Percentiles rank a stretch among this genome's conserved stretches.
phyloP scores from a whole-genome alignment of 192 early-diverging fungal genomes.

The Gamsiella multidivaricata region DNA sequence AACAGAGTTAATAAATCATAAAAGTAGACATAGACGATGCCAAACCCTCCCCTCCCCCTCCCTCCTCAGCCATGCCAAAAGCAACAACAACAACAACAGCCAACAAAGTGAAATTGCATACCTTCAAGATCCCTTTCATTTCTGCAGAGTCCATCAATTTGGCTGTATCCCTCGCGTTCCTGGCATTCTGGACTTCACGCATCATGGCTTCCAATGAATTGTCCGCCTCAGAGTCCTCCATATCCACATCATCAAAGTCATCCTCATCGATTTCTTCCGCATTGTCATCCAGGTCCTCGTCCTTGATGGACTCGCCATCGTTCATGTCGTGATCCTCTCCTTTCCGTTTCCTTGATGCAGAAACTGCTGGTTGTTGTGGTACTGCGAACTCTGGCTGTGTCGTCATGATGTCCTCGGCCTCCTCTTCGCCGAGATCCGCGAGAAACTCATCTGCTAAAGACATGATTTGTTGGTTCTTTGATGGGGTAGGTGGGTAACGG shows the following conservation, averaged over 20 bases:
- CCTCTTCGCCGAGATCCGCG: conserved; percentile 83
- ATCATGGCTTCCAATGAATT: conserved; percentile 37
- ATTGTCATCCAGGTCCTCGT: conserved; percentile 58
- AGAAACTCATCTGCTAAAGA: conserved; percentile 86
- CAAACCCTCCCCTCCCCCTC: neutral
- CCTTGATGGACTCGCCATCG: too few species aligned
- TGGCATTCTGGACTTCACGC: conserved; percentile 54
- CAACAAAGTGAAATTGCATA: conserved; percentile 38
- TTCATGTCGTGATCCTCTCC: conserved; percentile 35
- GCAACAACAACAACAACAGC: neutral
- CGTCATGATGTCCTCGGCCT: conserved; percentile 48
- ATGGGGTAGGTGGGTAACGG: neutral
- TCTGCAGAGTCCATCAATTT: conserved; percentile 70
- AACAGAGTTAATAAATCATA: neutral
- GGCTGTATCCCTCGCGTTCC: conserved; percentile 73
- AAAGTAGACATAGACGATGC: neutral
- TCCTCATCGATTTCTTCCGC: conserved; percentile 64
- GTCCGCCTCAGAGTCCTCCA: conserved; percentile 23
- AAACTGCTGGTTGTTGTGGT: too few species aligned
- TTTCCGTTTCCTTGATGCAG: conserved; percentile 14
- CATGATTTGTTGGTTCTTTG: neutral
- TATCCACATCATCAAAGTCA: conserved; percentile 54
- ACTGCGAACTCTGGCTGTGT: conserved; percentile 51
- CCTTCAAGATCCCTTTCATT: conserved; percentile 70
- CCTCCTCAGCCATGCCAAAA: neutral